Evolutionary conservation across 1,284 basidiomycete genomes (phyloP).

Genomic region (Paramarasmius palmivorus): DNA sequence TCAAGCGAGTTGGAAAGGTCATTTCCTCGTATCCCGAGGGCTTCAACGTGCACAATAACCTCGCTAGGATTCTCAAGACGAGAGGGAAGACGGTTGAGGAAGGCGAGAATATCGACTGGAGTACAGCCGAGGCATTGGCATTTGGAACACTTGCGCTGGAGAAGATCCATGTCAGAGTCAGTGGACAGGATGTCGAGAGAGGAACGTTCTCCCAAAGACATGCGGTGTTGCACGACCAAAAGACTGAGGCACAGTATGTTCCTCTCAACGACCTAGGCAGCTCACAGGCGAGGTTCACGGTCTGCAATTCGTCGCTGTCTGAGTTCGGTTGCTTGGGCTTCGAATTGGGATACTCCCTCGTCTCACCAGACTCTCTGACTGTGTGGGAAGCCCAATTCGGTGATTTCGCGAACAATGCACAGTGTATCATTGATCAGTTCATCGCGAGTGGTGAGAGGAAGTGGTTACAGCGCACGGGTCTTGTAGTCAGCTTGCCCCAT

Average conservation of each 20-base stretch:
- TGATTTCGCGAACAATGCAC: slow-evolving; percentile 97
- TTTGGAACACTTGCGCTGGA: slow-evolving; percentile 93
- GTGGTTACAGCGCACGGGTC: slow-evolving; percentile 94
- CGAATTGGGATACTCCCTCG: slow-evolving; percentile 98
- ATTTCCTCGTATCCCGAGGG: slow-evolving; percentile 85
- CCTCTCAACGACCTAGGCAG: slow-evolving; percentile 88
- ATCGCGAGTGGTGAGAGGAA: slow-evolving; percentile 97
- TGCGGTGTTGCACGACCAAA: slow-evolving; percentile 95
- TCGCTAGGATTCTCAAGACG: slow-evolving; percentile 87
- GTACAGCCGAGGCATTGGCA: slow-evolving; percentile 98
- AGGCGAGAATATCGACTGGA: slow-evolving; percentile 95
- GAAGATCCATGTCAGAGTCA: slow-evolving; percentile 93
- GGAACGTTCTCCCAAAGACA: slow-evolving; percentile 99
- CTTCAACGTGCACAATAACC: slow-evolving; percentile 92
- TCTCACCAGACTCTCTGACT: slow-evolving; percentile 91
- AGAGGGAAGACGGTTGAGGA: slow-evolving; percentile 92
- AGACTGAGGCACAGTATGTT: slow-evolving; percentile 87
- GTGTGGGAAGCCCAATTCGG: slow-evolving; percentile 99
- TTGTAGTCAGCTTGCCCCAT: slow-evolving; percentile 93
- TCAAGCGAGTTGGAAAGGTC: slow-evolving; percentile 84
- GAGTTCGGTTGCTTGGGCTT: slow-evolving; percentile 97
- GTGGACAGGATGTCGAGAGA: slow-evolving; percentile 98
- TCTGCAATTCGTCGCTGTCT: slow-evolving; percentile 97
- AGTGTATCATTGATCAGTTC: slow-evolving; percentile 99
- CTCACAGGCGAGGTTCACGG: slow-evolving; percentile 88